These are phyloP conservation scores for Auricularia heimuer DNA, from an alignment of 768 basidiomycete species.

Conservation along the genomic window DNA sequence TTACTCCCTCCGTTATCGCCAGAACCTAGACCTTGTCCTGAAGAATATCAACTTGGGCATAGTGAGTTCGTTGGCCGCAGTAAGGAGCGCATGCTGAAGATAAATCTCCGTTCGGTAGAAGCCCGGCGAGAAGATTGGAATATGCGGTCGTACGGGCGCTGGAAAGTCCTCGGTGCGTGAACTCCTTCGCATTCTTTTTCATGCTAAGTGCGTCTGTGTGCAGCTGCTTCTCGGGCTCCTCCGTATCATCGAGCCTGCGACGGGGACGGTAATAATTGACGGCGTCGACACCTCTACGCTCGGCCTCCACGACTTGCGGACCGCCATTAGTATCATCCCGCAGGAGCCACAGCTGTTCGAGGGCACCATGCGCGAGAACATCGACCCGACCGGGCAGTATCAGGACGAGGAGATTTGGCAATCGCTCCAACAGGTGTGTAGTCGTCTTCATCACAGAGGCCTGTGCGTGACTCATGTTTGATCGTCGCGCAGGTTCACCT, in stretches of 20 bases:
- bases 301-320: constrained; percentile 67
- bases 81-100: too few species aligned
- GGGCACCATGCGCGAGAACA: constrained; percentile 73
- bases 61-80: constrained; percentile 26
- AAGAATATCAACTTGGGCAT: constrained; percentile 63
- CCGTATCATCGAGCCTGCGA: constrained; percentile 62
- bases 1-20: constrained; percentile 72
- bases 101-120: constrained; percentile 28
- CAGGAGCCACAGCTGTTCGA: constrained; percentile 37
- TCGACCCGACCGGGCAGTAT: constrained; percentile 72
- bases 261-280: constrained; percentile 63
- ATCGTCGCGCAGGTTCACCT: constrained; percentile 42
- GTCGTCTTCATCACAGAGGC: constrained; percentile 14
- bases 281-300: constrained; percentile 66
- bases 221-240: constrained; percentile 63
- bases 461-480: neutral
- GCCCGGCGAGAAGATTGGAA: constrained; percentile 77
- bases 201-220: neutral
- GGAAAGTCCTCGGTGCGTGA: constrained; percentile 61
- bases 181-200: too few species aligned
- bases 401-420: constrained; percentile 83
- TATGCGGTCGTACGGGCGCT: constrained; percentile 70
- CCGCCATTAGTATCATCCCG: constrained; percentile 76
- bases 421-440: constrained; percentile 55
- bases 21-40: constrained; percentile 69